Evolutionary conservation across 805 yeast genomes (phyloP), one percentile per base, ranked within the genome.

Genomic region (Wickerhamiella nectarea): DNA sequence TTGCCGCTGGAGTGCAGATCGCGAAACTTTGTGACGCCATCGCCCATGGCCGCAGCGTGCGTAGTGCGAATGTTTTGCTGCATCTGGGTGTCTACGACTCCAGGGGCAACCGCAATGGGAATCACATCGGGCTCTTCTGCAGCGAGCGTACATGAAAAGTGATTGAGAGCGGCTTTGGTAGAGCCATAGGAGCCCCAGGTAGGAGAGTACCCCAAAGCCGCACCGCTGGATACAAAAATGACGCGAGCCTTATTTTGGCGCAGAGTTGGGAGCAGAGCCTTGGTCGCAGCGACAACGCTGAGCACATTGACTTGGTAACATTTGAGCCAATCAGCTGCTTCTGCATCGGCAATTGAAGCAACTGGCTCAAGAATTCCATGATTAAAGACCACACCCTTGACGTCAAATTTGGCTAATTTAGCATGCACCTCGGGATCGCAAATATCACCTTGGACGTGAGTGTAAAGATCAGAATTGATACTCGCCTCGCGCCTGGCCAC

Each of bases 101-200:
- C 97, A 0, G 97, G 97, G 0, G 95, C 95, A 19, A 91, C 70
- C 0, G 95, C 68, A 9, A 86, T 63, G 3, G 80, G 66, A 28
- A 64, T 60, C n/a, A 85, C 62, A 0, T 64, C 68, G 1, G 68
- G 64, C 56, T 81, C 86, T 54, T 86, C 95, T 5, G 63, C 66
- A 1, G 83, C 79, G 12, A 89, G 58, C 11, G 82, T 74, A 38
- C 64, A 56, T 6, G 83, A 76, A 42, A 85, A 70, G 53, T 79
- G 86, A 59, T 89, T 86, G 41, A 89, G 57, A 0, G 96, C 95
- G 0, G 96, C 95, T 60, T 89, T 89, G 6, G 95, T 78, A 4
- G 87, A 66, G 1, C 95, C 94, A 55, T 89, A 89, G 4, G 95
- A 93, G 14, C 80, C 80, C 96, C 96, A 89, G 0, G 85, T 91